Percentiles rank a stretch among this genome's conserved stretches.
phyloP scores from a whole-genome alignment of 805 yeast species.

The Candida broadrunensis region DNA sequence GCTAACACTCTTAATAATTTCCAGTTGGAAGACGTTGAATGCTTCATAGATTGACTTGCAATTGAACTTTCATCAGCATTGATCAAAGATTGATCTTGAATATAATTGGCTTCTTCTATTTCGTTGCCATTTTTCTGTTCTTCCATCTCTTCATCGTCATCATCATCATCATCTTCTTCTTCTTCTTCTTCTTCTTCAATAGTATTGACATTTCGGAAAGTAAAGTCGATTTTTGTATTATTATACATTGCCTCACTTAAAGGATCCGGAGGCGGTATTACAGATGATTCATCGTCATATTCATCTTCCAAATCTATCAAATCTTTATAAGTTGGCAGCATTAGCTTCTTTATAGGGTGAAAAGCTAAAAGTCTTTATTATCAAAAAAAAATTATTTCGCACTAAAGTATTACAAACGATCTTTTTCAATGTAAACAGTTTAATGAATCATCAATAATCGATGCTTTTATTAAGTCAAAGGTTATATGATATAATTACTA shows the following conservation, averaged over 20 bases:
- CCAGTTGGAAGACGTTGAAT: conserved; percentile 41
- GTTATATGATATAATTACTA: background rate
- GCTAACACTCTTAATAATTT: conserved; percentile 67
- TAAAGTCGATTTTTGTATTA: conserved; percentile 22
- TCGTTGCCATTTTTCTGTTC: background rate
- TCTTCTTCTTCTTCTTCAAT: background rate
- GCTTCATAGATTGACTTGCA: background rate
- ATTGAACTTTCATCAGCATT: too few species aligned
- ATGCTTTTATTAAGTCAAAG: background rate
- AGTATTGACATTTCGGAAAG: conserved; percentile 9
- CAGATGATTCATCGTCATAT: conserved; percentile 3
- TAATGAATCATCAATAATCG: background rate
- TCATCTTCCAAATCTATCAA: conserved; percentile 1
- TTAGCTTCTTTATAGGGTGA: too few species aligned
- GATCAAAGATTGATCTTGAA: background rate
- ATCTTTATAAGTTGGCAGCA: conserved; percentile 1
- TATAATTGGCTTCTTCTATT: background rate
- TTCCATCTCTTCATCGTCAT: background rate
- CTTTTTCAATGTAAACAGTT: too few species aligned
- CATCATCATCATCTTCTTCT: conserved; percentile 2
- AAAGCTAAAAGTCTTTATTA: too few species aligned
- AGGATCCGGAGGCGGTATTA: conserved; percentile 26
- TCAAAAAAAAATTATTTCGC: too few species aligned
- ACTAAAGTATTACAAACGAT: too few species aligned
- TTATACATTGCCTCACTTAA: conserved; percentile 31